Base-by-base conservation (phyloP, 2,329 filamentous ascomycete species). In the Trichoderma atroviride region DNA sequence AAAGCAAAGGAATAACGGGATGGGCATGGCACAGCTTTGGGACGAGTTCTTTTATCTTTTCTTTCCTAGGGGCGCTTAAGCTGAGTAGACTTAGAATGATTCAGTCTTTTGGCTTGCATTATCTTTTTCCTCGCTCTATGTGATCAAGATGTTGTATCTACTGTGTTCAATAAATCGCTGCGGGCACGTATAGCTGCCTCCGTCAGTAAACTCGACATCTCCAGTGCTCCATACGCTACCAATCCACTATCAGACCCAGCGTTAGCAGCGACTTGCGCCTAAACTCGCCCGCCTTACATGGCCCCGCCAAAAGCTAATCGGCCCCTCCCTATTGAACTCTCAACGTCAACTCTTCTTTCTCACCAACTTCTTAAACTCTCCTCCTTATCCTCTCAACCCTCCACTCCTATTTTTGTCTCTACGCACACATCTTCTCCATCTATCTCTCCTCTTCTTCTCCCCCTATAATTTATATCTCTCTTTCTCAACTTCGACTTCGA, bases 261-360 rank as follows among this genome's bases (percentile, higher is more conserved):
- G 29, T 24, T 2, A 56, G 61, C 24, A 27, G 11, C 40, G 11
- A n/a, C 29, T 7, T n/a, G n/a, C 40, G 33, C 43, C 65, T 29
- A 47, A 47, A 11, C 55, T 53, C 37, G 16, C 19, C 47, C 60
- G 43, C 60, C 60, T 63, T 53, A 40, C 37, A 40, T 16, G 24
- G 50, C 67, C 58, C 52, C 67, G 58, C 58, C 57, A 29, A 37
- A 43, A 2, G 40, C 35, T 52, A n/a, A 19, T 16, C 24, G 40
- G 58, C 58, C 60, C 67, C 58, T 69, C 67, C 58, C 58, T 62
- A 55, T 56, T 61, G 43, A 22, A 29, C 16, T 53, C 16, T 53
- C 47, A 31, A 60, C 53, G 19, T 66, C 50, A 55, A 43, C 52
- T 35, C 35, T 43, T 1, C 22, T 56, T 19, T 33, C 22, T n/a